phyloP scores from a whole-genome alignment of 108 stramenopile genomes.

The Nannochloropsis oceanica region DNA sequence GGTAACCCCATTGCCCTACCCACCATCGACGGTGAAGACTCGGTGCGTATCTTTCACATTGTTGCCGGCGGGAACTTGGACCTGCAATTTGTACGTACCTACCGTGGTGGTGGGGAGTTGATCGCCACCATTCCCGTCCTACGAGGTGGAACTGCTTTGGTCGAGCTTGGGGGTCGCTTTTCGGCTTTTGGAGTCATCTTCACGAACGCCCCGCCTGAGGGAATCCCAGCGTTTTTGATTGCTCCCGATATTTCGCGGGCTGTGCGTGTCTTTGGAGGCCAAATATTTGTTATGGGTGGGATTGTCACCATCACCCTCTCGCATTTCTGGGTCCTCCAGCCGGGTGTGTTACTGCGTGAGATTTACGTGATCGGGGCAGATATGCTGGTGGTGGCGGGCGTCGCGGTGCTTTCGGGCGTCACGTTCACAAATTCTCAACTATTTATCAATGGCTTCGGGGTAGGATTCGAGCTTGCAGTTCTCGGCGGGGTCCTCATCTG shows the following conservation, averaged over 20 bases:
- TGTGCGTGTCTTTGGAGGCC: neutral
- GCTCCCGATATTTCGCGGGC: neutral
- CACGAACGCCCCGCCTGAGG: neutral
- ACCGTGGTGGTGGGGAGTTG: neutral
- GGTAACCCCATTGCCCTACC: neutral
- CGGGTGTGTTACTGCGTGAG: neutral
- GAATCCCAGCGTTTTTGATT: neutral
- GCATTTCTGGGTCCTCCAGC: neutral
- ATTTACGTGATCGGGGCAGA: neutral
- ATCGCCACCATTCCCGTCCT: neutral
- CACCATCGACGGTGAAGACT: neutral
- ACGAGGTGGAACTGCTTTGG: neutral
- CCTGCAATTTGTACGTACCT: neutral
- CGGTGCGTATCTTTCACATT: neutral
- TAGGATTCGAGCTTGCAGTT: neutral
- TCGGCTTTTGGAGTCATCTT: neutral
- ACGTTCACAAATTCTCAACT: neutral
- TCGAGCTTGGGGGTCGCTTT: neutral
- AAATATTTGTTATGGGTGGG: neutral
- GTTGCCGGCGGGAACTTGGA: neutral
- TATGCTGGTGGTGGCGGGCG: neutral
- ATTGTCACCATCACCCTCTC: neutral
- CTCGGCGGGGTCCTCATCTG: neutral
- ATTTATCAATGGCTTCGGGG: neutral
- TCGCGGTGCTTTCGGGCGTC: neutral